These are phyloP conservation scores for Triadica sebifera DNA, from an alignment of 345 rosid species.

Conservation along the genomic window DNA sequence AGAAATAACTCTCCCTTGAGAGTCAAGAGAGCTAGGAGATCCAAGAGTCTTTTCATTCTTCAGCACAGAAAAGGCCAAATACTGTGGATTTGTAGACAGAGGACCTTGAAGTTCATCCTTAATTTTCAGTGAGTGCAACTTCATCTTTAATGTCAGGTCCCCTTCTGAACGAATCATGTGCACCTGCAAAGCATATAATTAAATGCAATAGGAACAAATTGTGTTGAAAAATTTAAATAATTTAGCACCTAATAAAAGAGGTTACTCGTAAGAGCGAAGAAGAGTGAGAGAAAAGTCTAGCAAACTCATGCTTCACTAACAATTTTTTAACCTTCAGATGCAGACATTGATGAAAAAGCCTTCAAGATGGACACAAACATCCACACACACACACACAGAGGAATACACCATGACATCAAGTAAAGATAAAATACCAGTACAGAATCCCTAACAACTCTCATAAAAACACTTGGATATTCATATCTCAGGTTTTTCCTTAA, in stretches of 20 bases:
- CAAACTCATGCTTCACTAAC: background rate
- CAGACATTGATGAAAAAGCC: background rate
- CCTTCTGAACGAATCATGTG: constrained; percentile 63
- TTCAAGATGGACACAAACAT: background rate
- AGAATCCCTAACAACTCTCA: background rate
- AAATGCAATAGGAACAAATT: background rate
- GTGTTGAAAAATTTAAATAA: too few species aligned
- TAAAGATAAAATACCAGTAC: background rate
- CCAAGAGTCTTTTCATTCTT: constrained; percentile 50
- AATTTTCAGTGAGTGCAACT: constrained; percentile 86
- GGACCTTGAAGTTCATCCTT: constrained; percentile 87
- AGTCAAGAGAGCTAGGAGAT: constrained; percentile 32
- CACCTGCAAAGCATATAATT: constrained; percentile 48
- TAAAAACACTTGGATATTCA: background rate
- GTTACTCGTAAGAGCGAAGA: background rate
- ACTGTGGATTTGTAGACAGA: constrained; percentile 49
- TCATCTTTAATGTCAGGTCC: constrained; percentile 69
- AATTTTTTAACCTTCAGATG: background rate
- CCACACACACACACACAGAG: background rate
- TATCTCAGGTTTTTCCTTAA: background rate
- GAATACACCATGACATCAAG: background rate
- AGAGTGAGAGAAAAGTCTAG: background rate
- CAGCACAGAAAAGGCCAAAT: constrained; percentile 77
- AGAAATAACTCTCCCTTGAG: constrained; percentile 40
- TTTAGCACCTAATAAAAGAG: too few species aligned